Base-by-base conservation (phyloP, 345 rosid genomes). In the Mangifera indica region DNA sequence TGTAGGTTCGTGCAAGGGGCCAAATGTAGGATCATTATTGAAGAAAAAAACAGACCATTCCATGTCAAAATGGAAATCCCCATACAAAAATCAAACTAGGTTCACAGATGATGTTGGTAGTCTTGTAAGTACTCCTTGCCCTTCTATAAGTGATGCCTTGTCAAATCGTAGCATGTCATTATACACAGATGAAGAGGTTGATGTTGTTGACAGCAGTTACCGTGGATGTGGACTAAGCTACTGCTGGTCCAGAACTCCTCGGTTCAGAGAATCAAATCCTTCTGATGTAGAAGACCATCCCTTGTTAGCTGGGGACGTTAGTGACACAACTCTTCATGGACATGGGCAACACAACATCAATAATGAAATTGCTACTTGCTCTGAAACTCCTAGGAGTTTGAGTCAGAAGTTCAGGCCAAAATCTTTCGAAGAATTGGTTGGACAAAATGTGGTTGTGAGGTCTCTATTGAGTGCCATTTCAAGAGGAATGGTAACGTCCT, bases 171-270 rank as follows among this genome's bases (percentile, higher is more conserved):
- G 86, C 66, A 52, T 63, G 45, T 84, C 89, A 40, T 60, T 88
- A 17, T 81, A 64, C 72, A 79, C 73, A 0, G 85, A 84, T 72
- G 97, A 88, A 71, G 92, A 82, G 65, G 68, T 81, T 59, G 85
- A 87, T 52, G 59, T 70, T 32, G 73, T 42, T 18, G 83, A 81
- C 67, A 75, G 72, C 56, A 78, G 73, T 71, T 79, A 73, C 54
- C 78, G 76, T 48, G 96, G 97, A 49, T 84, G 97, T 69, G 96
- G 91, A 46, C 76, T 91, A 68, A 81, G 88, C 32, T 84, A 88
- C 80, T 94, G 96, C 84, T 95, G 99, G 99, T 83, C 90, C 37
- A 84, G 87, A 83, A 89, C 97, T 5, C 96, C 97, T 0, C 81
- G 84, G 77, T 80, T 81, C 54, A 82, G 89, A 80, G 89, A 87